A percentile compares a stretch with the other conserved stretches of the same genome.
These are phyloP conservation scores for Lactifluus subvellereus DNA, from an alignment of 768 basidiomycete species.

Conservation along the genomic window DNA sequence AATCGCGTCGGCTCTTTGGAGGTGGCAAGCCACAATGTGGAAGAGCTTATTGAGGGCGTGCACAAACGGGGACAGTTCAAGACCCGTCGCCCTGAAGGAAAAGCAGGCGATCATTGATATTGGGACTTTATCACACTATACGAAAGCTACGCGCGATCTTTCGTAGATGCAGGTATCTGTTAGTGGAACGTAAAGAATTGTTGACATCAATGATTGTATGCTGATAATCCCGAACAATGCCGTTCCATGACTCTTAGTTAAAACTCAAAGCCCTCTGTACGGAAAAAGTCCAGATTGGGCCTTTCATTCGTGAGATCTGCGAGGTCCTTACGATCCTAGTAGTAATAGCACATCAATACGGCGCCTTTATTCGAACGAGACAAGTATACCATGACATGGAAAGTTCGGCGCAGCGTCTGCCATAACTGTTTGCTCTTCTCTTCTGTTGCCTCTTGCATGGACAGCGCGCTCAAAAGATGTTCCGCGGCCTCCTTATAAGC, in stretches of 20 bases:
- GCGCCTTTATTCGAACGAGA: neutral
- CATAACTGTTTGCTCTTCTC: conserved; percentile 83
- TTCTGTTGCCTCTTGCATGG: conserved; percentile 64
- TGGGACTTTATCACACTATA: neutral
- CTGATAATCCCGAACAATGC: neutral
- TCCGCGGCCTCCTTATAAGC: conserved; percentile 94
- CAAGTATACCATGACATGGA: conserved; percentile 67
- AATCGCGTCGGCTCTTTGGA: conserved; percentile 29
- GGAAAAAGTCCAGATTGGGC: conserved; percentile 64
- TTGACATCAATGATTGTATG: neutral
- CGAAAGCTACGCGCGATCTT: neutral
- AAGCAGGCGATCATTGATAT: conserved; percentile 37
- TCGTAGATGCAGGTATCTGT: conserved; percentile 8
- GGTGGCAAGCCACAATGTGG: conserved; percentile 41
- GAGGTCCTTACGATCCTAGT: conserved; percentile 73
- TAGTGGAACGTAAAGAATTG: neutral
- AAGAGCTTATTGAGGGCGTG: conserved; percentile 51
- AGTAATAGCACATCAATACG: conserved; percentile 2
- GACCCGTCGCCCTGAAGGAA: conserved; percentile 66
- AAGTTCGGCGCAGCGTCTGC: conserved; percentile 80
- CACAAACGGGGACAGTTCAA: conserved; percentile 64
- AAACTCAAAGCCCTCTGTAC: conserved; percentile 86
- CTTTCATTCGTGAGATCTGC: conserved; percentile 68
- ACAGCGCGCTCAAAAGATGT: conserved; percentile 83
- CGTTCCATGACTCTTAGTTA: conserved; percentile 29